A percentile compares a stretch with the other conserved stretches of the same genome.
These are phyloP conservation scores for Cercospora sp. DNA, from an alignment of 2,329 filamentous ascomycete genomes.

Conservation along the genomic window DNA sequence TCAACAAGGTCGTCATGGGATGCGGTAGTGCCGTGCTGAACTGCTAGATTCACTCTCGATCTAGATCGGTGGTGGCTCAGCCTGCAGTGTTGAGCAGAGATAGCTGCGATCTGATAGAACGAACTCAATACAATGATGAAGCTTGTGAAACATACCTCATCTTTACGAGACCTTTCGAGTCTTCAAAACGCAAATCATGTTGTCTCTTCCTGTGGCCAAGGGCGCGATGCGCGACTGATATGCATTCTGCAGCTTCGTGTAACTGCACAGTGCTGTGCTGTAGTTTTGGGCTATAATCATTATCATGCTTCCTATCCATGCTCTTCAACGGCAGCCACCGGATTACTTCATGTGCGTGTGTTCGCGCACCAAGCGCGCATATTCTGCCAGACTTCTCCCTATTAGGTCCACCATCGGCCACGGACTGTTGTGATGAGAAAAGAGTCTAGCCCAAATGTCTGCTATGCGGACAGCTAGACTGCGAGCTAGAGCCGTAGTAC, in stretches of 20 bases:
- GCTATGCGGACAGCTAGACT: slow-evolving; percentile 2
- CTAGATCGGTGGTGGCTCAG: not conserved
- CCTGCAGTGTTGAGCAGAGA: not conserved
- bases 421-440: slow-evolving; percentile 2
- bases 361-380: not conserved
- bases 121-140: not conserved
- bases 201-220: not conserved
- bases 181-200: no score
- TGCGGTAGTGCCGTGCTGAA: not conserved
- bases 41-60: not conserved
- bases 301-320: not conserved
- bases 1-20: slow-evolving; percentile 10
- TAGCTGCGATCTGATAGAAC: not conserved
- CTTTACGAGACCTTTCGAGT: no score
- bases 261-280: not conserved
- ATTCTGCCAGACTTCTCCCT: not conserved
- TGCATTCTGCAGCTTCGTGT: not conserved
- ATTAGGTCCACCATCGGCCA: slow-evolving; percentile 9
- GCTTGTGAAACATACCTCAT: not conserved
- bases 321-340: not conserved
- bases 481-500: not conserved
- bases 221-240: not conserved
- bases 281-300: not conserved
- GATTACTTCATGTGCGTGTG: not conserved
- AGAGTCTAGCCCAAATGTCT: not conserved